These are phyloP conservation scores for Xylariaceae sp. DNA, from an alignment of 2,329 filamentous ascomycete genomes.

Conservation along the genomic window DNA sequence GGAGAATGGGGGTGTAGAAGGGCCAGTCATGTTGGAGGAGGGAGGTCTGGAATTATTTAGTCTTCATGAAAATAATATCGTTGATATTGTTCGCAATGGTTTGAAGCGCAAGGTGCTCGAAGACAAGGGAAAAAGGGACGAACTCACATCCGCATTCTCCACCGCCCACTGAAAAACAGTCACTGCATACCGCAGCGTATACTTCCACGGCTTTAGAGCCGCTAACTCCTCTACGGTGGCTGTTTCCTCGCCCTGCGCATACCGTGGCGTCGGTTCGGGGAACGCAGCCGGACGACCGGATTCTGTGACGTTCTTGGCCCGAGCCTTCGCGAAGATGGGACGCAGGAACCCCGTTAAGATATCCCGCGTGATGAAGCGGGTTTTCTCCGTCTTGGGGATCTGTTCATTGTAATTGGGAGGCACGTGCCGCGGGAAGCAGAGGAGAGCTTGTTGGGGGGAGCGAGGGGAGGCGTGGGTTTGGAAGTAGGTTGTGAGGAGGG, in stretches of 20 bases:
- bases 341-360: conserved; percentile 60
- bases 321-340: conserved; percentile 58
- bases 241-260: conserved; percentile 31
- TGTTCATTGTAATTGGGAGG: background rate
- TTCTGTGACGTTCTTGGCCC: conserved; percentile 48
- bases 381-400: background rate
- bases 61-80: background rate
- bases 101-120: too few species aligned
- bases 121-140: background rate
- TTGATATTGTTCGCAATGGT: background rate
- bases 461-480: background rate
- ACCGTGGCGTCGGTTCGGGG: conserved; percentile 35
- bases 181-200: conserved; percentile 44
- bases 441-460: background rate
- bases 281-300: conserved; percentile 52
- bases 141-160: conserved; percentile 42
- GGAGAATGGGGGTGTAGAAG: conserved; percentile 62
- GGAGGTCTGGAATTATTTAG: conserved; percentile 5
- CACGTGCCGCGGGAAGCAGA: too few species aligned
- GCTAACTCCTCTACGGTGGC: conserved; percentile 32
- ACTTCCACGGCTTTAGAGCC: conserved; percentile 57
- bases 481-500: conserved; percentile 20
- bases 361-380: conserved; percentile 45
- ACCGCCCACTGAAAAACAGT: conserved; percentile 60
- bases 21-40: conserved; percentile 57